phyloP scores from a whole-genome alignment of 1,284 basidiomycete species.

The Athelia sp. region DNA sequence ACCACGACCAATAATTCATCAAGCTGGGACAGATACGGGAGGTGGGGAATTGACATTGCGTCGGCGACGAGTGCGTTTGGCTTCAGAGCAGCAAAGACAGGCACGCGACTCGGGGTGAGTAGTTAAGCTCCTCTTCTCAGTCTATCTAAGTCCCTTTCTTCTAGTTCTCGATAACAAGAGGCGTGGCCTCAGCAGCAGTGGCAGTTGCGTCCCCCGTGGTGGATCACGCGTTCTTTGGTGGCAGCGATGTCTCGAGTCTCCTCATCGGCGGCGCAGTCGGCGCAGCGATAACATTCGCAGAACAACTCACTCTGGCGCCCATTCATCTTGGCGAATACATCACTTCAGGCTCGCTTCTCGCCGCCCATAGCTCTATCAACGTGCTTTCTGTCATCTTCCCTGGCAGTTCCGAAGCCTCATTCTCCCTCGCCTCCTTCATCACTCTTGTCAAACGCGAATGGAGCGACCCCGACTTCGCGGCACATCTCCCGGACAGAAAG shows the following conservation, averaged over 20 bases:
- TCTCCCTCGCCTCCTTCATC: conserved; percentile 75
- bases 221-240: conserved; percentile 62
- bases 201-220: conserved; percentile 52
- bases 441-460: conserved; percentile 68
- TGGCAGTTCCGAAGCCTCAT: conserved; percentile 70
- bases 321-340: conserved; percentile 70
- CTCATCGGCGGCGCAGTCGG: conserved; percentile 53
- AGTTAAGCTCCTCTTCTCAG: conserved; percentile 4
- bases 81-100: conserved; percentile 62
- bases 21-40: conserved; percentile 56
- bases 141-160: conserved; percentile 4
- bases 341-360: conserved; percentile 67
- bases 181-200: conserved; percentile 52
- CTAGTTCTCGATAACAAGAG: conserved; percentile 66
- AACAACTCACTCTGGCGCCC: conserved; percentile 66
- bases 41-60: conserved; percentile 60
- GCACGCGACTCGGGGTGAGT: conserved; percentile 64
- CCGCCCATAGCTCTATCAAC: conserved; percentile 70
- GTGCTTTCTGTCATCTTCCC: conserved; percentile 67
- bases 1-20: conserved; percentile 3
- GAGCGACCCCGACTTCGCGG: conserved; percentile 47
- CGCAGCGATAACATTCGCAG: conserved; percentile 59
- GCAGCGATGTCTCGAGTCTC: conserved; percentile 49
- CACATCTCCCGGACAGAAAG: conserved; percentile 51
- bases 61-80: conserved; percentile 54